A percentile compares a stretch with the other conserved stretches of the same genome.
Conservation (phyloP, 2,329 filamentous ascomycete species). For the Exophiala phaeomuriformis region DNA sequence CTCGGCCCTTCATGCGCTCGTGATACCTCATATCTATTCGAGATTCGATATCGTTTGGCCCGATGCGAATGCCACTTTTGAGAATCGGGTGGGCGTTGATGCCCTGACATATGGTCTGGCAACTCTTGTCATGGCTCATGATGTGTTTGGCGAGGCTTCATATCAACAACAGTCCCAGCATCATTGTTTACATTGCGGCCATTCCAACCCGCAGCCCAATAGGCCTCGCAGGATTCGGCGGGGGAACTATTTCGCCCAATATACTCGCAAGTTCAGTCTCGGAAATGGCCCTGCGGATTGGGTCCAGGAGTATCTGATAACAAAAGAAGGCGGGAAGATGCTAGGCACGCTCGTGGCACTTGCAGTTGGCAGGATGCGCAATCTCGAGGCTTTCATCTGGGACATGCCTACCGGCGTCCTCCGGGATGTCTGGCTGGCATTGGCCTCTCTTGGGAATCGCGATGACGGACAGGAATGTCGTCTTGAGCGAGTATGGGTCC, state of each 20-base stretch:
- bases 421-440: conserved; percentile 71
- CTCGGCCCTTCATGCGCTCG: conserved; percentile 66
- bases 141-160: conserved; percentile 50
- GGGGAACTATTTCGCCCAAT: conserved; percentile 70
- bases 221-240: conserved; percentile 37
- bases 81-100: conserved; percentile 67
- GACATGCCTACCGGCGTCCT: conserved; percentile 83
- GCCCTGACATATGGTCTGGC: conserved; percentile 75
- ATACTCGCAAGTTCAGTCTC: conserved; percentile 72
- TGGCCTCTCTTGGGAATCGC: conserved; percentile 62
- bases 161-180: conserved; percentile 30
- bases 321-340: conserved; percentile 80
- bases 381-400: conserved; percentile 76
- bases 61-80: conserved; percentile 56
- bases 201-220: conserved; percentile 30
- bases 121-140: conserved; percentile 67
- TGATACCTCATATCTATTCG: conserved; percentile 73
- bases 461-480: conserved; percentile 55
- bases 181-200: conserved; percentile 27
- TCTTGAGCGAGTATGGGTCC: conserved; percentile 67
- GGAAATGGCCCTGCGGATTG: conserved; percentile 73
- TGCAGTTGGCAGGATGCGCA: conserved; percentile 72
- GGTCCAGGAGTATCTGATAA: conserved; percentile 75
- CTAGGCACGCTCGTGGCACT: conserved; percentile 73
- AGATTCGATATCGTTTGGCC: conserved; percentile 87